phyloP scores from a whole-genome alignment of 371 early-diverging fungal genomes.

The Hamiltosporidium magnivora region DNA sequence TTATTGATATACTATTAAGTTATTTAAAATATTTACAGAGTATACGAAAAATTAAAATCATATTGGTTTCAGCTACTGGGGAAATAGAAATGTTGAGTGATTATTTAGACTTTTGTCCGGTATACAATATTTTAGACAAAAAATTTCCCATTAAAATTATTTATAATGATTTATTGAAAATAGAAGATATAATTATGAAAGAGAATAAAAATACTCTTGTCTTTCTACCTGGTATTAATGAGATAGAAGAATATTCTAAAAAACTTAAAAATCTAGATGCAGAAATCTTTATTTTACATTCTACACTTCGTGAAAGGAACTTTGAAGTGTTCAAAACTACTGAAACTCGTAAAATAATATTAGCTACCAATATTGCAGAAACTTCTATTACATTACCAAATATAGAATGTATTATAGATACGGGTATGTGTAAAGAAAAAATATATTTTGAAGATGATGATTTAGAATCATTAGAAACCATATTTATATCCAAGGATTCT shows the following conservation, averaged over 20 bases:
- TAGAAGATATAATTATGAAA: background rate
- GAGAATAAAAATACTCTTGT: constrained; percentile 43
- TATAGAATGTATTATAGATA: constrained; percentile 87
- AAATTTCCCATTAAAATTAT: background rate
- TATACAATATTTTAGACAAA: background rate
- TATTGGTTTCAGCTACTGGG: background rate
- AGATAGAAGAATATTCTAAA: constrained; percentile 27
- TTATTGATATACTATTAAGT: constrained; percentile 88
- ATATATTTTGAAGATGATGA: constrained; percentile 14
- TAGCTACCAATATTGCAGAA: constrained; percentile 88
- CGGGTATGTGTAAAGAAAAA: constrained; percentile 74
- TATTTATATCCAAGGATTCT: constrained; percentile 51
- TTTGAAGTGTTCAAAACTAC: too few species aligned
- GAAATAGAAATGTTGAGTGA: background rate
- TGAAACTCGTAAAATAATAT: constrained; percentile 37
- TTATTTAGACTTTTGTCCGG: background rate
- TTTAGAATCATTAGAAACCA: constrained; percentile 36
- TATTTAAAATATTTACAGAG: too few species aligned
- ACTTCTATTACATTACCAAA: constrained; percentile 91
- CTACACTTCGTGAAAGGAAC: constrained; percentile 1
- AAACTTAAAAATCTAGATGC: background rate
- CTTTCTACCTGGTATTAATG: constrained; percentile 52
- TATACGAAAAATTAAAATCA: too few species aligned
- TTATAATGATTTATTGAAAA: background rate
- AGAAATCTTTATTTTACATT: background rate